Evolutionary conservation across 371 early-diverging fungal species (phyloP), one percentile per base, ranked within the genome.

Genomic region (Dichotomocladium elegans): DNA sequence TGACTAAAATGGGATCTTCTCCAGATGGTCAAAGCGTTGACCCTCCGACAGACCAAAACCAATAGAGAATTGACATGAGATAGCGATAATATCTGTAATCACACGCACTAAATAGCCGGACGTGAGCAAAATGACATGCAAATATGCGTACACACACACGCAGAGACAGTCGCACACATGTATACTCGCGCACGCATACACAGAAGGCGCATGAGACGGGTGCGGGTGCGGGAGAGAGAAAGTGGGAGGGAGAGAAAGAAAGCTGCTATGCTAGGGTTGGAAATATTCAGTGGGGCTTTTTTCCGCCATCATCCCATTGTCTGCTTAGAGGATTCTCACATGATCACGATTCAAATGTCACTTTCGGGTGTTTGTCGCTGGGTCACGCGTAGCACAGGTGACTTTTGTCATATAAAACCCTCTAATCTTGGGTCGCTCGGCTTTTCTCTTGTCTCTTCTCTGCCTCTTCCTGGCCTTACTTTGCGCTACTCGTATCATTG

Each of bases 1-100:
- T 54, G 47, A 37, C 54, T 41, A 47, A 46, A 54, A 54, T 26
- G 24, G 54, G 54, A 34, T 28, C 40, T 33, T 33, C 15, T 28
- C 34, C 53, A 52, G 53, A 54, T 54, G 54, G 54, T 54, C 54
- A 54, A 54, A 54, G 54, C 54, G 54, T 46, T 54, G 28, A 46
- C 26, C 44, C 54, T 54, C 54, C 46, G 47, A 46, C 47, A 26
- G 10, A 33, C 33, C 33, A 9, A 33, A n/a, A n/a, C n/a, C n/a
- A n/a, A n/a, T n/a, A n/a, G n/a, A n/a, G n/a, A n/a, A n/a, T n/a
- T n/a, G n/a, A n/a, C n/a, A n/a, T n/a, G n/a, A n/a, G n/a, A n/a
- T n/a, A n/a, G n/a, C n/a, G n/a, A n/a, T n/a, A n/a, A n/a, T n/a
- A n/a, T n/a, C n/a, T n/a, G n/a, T n/a, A n/a, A n/a, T n/a, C n/a